Evolutionary conservation across 192 early-diverging fungal genomes (phyloP).

Genomic region (Chytriomyces sp.): DNA sequence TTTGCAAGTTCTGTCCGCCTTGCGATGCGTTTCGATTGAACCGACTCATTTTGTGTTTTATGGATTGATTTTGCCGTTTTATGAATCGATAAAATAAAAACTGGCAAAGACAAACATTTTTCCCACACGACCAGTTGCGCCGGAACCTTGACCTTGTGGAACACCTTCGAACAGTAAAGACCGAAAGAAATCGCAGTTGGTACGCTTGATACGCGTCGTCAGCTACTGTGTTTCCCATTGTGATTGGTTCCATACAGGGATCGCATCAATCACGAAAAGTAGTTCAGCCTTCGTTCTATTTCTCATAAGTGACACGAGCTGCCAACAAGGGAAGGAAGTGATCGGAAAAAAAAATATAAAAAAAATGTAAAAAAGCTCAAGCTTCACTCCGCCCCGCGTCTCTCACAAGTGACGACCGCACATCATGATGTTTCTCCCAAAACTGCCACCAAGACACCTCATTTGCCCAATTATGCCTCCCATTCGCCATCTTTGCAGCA

Average conservation of each 20-base stretch:
- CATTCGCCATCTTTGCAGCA: constrained; percentile 32
- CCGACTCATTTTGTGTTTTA: not conserved
- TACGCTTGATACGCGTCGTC: no score
- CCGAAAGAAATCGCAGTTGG: no score
- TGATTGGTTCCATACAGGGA: no score
- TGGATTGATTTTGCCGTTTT: constrained; percentile 3
- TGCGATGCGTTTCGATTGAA: not conserved
- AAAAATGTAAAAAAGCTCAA: no score
- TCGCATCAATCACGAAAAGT: no score
- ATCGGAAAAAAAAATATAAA: no score
- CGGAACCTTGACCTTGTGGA: no score
- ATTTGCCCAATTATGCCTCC: constrained; percentile 40
- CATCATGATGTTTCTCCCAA: constrained; percentile 33
- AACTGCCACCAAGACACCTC: constrained; percentile 41
- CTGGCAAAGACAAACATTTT: not conserved
- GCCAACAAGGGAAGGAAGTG: no score
- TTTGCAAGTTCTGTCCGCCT: constrained; percentile 22
- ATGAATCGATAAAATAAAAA: not conserved
- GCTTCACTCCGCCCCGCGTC: not conserved
- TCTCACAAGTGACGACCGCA: constrained; percentile 3
- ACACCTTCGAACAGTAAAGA: no score
- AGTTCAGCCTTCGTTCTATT: no score
- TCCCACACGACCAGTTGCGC: not conserved
- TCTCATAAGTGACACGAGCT: no score
- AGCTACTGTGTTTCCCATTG: no score